phyloP scores from a whole-genome alignment of 169 alveolate species.

The Perkinsus chesapeaki region DNA sequence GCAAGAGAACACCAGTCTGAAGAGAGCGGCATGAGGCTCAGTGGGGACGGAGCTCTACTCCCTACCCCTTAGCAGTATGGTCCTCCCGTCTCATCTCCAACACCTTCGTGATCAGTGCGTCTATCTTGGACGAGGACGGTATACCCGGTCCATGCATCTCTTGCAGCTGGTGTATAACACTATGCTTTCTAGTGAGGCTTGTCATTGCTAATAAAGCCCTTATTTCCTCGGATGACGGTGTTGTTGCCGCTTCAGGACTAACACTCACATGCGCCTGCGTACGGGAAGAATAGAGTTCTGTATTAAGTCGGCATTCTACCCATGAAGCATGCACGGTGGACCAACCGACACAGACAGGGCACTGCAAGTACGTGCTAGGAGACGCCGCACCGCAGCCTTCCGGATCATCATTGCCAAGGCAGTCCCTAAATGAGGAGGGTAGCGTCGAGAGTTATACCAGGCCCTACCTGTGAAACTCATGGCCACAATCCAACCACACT shows the following conservation, averaged over 20 bases:
- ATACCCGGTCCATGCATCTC: not conserved
- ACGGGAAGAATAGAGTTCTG: not conserved
- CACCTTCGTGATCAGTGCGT: not conserved
- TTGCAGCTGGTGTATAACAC: not conserved
- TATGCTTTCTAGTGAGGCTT: not conserved
- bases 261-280: not conserved
- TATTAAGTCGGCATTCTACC: not conserved
- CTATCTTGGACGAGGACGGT: not conserved
- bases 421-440: not conserved
- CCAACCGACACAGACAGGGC: not conserved
- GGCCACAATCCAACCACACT: not conserved
- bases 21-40: not conserved
- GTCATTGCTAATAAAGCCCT: not conserved
- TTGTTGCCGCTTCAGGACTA: not conserved
- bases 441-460: too few relatives aligned
- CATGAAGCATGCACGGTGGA: not conserved
- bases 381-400: not conserved
- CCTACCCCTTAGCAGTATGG: not conserved
- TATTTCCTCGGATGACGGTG: not conserved
- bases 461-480: not conserved
- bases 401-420: not conserved
- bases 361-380: not conserved
- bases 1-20: slow-evolving; percentile 25
- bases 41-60: too few relatives aligned
- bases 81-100: not conserved